Percentiles rank a stretch among this genome's conserved stretches.
Evolutionary conservation across 2,329 filamentous ascomycete genomes (phyloP).

Genomic region (Alternaria atra): DNA sequence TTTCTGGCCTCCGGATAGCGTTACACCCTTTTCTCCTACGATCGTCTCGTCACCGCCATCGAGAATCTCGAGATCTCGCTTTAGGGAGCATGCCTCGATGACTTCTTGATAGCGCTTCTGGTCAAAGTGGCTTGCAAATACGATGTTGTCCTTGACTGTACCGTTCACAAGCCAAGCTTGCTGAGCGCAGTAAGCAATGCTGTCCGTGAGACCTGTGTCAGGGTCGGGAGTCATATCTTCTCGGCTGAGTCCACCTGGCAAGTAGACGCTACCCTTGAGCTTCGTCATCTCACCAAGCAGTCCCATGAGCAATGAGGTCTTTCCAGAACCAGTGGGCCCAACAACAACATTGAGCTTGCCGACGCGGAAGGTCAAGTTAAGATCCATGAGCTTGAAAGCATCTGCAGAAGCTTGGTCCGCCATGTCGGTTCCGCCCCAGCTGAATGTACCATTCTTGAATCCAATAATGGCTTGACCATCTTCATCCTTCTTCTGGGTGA

Average conservation of each 20-base stretch:
- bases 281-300: conserved; percentile 95
- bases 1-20: conserved; percentile 95
- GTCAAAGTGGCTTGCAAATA: conserved; percentile 84
- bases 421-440: conserved; percentile 75
- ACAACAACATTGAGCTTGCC: conserved; percentile 92
- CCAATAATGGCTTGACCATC: conserved; percentile 79
- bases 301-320: conserved; percentile 95
- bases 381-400: conserved; percentile 78
- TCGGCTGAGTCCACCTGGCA: conserved; percentile 85
- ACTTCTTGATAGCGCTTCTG: conserved; percentile 86
- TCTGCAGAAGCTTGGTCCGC: conserved; percentile 67
- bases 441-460: conserved; percentile 83
- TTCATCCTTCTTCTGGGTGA: conserved; percentile 72
- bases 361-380: conserved; percentile 83
- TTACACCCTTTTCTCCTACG: conserved; percentile 97
- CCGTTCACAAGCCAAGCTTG: conserved; percentile 97
- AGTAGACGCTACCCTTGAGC: conserved; percentile 78
- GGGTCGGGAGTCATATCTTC: conserved; percentile 85
- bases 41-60: conserved; percentile 92
- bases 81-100: conserved; percentile 87
- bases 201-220: conserved; percentile 86
- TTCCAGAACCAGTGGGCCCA: conserved; percentile 92
- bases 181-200: conserved; percentile 94
- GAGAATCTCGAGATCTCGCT: conserved; percentile 90
- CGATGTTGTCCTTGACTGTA: conserved; percentile 93